Percentiles rank a stretch among this genome's conserved stretches.
Evolutionary conservation across 345 rosid genomes (phyloP).

Genomic region (Brassica rapa): DNA sequence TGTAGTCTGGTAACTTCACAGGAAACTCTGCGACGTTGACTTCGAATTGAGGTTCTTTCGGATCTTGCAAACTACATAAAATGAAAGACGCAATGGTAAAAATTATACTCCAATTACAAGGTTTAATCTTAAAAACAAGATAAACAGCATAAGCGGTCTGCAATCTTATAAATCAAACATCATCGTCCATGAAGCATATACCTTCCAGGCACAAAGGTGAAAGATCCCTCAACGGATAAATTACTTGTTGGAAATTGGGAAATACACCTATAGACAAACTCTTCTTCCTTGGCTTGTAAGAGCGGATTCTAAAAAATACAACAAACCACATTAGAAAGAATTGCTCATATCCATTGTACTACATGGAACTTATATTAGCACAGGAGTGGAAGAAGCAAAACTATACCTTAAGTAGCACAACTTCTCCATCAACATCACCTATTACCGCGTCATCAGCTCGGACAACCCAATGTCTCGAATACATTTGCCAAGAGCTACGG

Average conservation of each 20-base stretch:
- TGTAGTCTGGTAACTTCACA: constrained; percentile 62
- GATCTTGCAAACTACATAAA: constrained; percentile 54
- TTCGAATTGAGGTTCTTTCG: constrained; percentile 59
- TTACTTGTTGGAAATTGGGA: constrained; percentile 36
- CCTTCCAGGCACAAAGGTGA: constrained; percentile 93
- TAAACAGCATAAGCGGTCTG: not conserved
- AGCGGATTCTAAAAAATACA: constrained; percentile 55
- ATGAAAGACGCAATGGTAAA: not conserved
- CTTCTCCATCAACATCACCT: constrained; percentile 53
- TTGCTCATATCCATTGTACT: not conserved
- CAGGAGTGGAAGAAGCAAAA: not conserved
- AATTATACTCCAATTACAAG: not conserved
- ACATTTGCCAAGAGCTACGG: constrained; percentile 72
- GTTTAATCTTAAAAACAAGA: not conserved
- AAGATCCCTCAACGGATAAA: constrained; percentile 76
- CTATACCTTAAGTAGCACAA: constrained; percentile 66
- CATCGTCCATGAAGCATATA: constrained; percentile 31
- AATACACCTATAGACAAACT: constrained; percentile 76
- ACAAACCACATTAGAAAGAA: constrained; percentile 1
- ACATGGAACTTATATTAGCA: not conserved
- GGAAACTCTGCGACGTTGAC: constrained; percentile 64
- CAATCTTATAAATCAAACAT: not conserved
- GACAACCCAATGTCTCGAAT: constrained; percentile 70
- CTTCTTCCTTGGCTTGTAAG: constrained; percentile 61
- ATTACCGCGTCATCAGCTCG: constrained; percentile 51